phyloP scores from a whole-genome alignment of 306 rosid genomes.

The Lathyrus aphaca region DNA sequence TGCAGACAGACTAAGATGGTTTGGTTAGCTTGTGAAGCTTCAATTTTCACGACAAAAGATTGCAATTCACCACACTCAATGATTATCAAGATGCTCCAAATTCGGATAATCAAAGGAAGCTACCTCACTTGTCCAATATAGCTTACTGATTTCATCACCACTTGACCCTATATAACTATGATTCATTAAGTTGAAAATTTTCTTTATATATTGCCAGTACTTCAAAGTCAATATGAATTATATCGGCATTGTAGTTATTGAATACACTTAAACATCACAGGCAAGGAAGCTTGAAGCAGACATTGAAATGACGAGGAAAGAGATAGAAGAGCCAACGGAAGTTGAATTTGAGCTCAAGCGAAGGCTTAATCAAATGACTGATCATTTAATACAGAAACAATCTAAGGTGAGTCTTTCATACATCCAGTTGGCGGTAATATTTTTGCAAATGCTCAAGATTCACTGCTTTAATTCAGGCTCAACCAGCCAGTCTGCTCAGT shows the following conservation, averaged over 20 bases:
- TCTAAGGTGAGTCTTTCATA: slow-evolving; percentile 66
- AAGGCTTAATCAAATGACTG: slow-evolving; percentile 93
- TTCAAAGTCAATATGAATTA: slow-evolving; percentile 2
- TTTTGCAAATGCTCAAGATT: slow-evolving; percentile 16
- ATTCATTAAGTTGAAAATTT: neutral
- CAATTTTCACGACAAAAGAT: slow-evolving; percentile 40
- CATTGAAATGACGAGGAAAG: slow-evolving; percentile 83
- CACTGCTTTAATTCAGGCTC: slow-evolving; percentile 26
- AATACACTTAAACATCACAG: slow-evolving; percentile 49
- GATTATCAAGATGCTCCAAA: slow-evolving; percentile 48
- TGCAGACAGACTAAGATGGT: slow-evolving; percentile 59
- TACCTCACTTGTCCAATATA: slow-evolving; percentile 43
- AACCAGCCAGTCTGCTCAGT: slow-evolving; percentile 24
- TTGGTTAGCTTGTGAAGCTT: slow-evolving; percentile 48
- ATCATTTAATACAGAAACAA: slow-evolving; percentile 95
- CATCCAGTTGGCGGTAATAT: slow-evolving; percentile 25
- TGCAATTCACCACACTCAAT: slow-evolving; percentile 57
- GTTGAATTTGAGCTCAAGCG: slow-evolving; percentile 86
- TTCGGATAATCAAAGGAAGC: slow-evolving; percentile 50
- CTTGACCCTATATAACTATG: neutral
- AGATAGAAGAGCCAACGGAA: slow-evolving; percentile 88
- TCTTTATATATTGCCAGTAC: neutral
- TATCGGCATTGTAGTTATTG: slow-evolving; percentile 16
- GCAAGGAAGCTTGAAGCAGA: slow-evolving; percentile 72
- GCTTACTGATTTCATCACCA: slow-evolving; percentile 51